Base-by-base conservation (phyloP, 129 eudicot species). In the Flaveria sonorensis region DNA sequence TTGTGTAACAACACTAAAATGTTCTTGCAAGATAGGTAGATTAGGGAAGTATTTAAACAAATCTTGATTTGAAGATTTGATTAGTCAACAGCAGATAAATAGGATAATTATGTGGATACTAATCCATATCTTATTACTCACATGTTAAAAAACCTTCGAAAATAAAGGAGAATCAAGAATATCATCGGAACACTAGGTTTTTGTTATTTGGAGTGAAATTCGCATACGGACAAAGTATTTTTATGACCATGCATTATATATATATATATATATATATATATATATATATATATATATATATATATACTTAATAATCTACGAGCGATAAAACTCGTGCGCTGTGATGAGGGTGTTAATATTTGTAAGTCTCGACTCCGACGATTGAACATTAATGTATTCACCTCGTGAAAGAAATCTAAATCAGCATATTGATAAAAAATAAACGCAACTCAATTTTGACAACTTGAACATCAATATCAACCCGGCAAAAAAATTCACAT, bases 81-180 rank as follows among this genome's bases (percentile, higher is more conserved):
- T 59, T 43, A 78, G 82, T 79, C 82, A 79, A 79, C 10, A 79
- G 47, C 82, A 61, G 11, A 79, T 71, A 79, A 70, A 46, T 79
- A 70, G 82, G 82, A 70, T 78, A 60, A 70, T 1, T 78, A 70
- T 67, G 76, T 52, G 83, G 83, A 73, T 80, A 13, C 43, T 43
- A 21, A 32, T 65, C 79, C 74, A 51, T 53, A 42, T 39, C 20
- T 66, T 69, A n/a, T 73, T 30, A 75, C 64, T 19, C 84, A 74
- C 23, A 32, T 74, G 76, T 32, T 1, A 56, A 56, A 72, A 55
- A 67, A 45, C 4, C 70, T 14, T 74, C 84, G 57, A 81, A 16
- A 56, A 28, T 74, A 13, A 68, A 65, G 84, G 80, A 56, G 75
- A 60, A 53, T 74, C 80, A 81, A 74, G 36, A 67, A 68, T 46